Evolutionary conservation across 306 rosid genomes (phyloP), one percentile per base, ranked within the genome.

Genomic region (Lathyrus tuberosus): DNA sequence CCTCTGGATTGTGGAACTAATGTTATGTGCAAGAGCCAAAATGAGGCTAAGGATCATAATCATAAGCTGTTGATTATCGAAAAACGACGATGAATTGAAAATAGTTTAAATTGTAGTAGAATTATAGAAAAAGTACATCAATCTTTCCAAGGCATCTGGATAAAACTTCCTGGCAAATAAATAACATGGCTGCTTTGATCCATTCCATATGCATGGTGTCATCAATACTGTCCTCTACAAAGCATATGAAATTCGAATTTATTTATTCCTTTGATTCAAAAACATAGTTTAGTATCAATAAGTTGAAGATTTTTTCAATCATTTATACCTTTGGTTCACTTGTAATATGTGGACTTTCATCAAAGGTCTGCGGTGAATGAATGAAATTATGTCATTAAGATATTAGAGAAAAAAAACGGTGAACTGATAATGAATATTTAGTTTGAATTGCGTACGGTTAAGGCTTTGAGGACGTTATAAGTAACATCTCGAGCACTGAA

Each of bases 401-500:
- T 52, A 26, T 30, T 42, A 52, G 31, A 53, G 40, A 52, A 7
- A 24, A 26, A 57, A 57, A 30, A 31, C 35, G 37, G 41, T 30
- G 3, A 54, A 17, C 22, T 7, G 20, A 68, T 52, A 58, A 58
- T 59, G 37, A 59, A 59, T 20, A 30, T 12, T 52, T 54, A 65
- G 68, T 77, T 49, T 37, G 16, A 31, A 10, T 80, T 3, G 90
- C 86, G 48, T 90, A 94, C 99, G 76, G 88, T 83, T 77, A 94
- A 83, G 72, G 85, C 80, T 78, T 38, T 85, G 41, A 88, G 70
- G 79, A 87, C 91, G 20, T 63, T 78, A 61, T 66, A 20, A 54
- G 78, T 91, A 67, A 91, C 64, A 84, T 90, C 96, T 30, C 59
- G 79, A 80, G 86, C 84, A 62, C 56, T 84, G 72, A 83, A 94